Conservation (phyloP, 163 green algal species). For the Scenedesmus sp. region DNA sequence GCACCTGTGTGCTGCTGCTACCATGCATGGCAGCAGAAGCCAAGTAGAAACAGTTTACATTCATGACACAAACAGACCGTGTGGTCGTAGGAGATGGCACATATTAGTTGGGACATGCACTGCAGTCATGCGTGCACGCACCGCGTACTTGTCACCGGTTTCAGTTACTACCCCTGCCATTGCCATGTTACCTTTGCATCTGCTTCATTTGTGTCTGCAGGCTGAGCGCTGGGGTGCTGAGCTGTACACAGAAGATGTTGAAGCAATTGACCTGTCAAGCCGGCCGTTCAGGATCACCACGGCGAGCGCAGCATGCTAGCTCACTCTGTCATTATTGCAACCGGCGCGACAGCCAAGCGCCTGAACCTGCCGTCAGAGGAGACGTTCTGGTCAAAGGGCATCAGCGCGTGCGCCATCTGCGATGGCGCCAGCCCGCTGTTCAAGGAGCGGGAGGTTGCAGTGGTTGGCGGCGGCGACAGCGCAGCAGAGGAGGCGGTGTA, state of each 20-base stretch:
- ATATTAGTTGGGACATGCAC: too few relatives aligned
- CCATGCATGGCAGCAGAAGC: not conserved
- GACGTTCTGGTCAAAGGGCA: conserved; percentile 95
- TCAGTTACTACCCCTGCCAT: not conserved
- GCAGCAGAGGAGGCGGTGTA: conserved; percentile 98
- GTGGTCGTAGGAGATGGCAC: not conserved
- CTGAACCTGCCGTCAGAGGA: conserved; percentile 93
- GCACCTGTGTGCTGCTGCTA: not conserved
- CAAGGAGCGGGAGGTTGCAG: conserved; percentile 92
- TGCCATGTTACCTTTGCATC: not conserved
- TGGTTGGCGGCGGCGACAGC: conserved; percentile 97
- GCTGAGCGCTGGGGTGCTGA: conserved; percentile 95
- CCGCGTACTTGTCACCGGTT: not conserved
- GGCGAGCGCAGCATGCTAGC: conserved; percentile 78
- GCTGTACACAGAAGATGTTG: conserved; percentile 96
- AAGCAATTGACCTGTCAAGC: conserved; percentile 87
- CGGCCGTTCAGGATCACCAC: conserved; percentile 88
- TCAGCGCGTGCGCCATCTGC: conserved; percentile 98
- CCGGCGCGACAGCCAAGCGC: conserved; percentile 94
- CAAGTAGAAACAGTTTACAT: not conserved
- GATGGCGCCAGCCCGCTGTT: conserved; percentile 95
- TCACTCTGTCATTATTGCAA: conserved; percentile 96
- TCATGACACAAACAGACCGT: not conserved
- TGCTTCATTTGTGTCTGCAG: conserved; percentile 62
- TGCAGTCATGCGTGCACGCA: too few relatives aligned